Evolutionary conservation across 805 yeast genomes (phyloP).

Genomic region (Schwanniomyces polymorphus): DNA sequence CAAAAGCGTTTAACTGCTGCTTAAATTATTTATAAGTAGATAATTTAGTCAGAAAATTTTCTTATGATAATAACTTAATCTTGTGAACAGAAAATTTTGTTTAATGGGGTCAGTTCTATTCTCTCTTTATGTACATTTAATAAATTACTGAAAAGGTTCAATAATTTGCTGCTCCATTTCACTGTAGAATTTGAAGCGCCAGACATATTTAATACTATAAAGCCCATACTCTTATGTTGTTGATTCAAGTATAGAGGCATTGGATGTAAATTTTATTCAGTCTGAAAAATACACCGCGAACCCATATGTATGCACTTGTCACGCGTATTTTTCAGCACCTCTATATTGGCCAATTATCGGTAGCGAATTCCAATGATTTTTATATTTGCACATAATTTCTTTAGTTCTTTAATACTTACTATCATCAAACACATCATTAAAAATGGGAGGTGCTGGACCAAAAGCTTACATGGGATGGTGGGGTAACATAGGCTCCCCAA

Average conservation of each 20-base stretch:
- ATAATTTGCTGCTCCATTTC: not conserved
- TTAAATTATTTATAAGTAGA: conserved; percentile 9
- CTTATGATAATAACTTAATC: conserved; percentile 2
- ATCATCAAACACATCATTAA: conserved; percentile 3
- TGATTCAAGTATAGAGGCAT: too few relatives aligned
- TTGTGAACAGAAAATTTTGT: conserved; percentile 5
- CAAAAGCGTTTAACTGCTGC: conserved; percentile 82
- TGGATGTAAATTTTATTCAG: not conserved
- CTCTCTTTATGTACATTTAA: conserved; percentile 12
- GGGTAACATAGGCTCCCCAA: conserved; percentile 88
- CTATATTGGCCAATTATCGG: not conserved
- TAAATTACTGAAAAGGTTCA: conserved; percentile 8
- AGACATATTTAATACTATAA: too few relatives aligned
- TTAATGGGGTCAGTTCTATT: conserved; percentile 8
- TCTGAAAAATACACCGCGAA: not conserved
- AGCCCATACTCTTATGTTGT: too few relatives aligned
- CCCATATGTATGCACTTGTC: not conserved
- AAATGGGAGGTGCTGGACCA: conserved; percentile 46
- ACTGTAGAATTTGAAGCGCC: not conserved
- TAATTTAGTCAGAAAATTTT: conserved; percentile 4
- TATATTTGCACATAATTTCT: not conserved
- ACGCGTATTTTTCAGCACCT: conserved; percentile 1
- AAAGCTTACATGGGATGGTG: conserved; percentile 95
- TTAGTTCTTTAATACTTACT: not conserved
- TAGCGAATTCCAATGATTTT: not conserved